Base-by-base conservation (phyloP, 306 rosid genomes). In the Cajanus cajan region DNA sequence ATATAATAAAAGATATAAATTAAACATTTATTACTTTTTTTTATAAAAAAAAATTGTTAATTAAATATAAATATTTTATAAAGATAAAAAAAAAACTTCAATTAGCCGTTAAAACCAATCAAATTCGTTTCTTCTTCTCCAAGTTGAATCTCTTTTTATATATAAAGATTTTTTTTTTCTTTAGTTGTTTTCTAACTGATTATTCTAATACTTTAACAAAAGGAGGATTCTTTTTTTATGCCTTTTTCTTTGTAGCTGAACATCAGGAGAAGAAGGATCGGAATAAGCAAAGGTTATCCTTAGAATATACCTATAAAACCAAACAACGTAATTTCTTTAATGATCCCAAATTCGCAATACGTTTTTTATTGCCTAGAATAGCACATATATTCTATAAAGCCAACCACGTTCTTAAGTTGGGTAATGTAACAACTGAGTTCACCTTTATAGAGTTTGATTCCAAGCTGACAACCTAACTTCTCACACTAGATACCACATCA, bases 241-340 rank as follows among this genome's bases (percentile, higher is more conserved):
- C 40, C 70, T 45, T 70, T 31, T 21, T 14, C 40, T 65, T 66
- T 28, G 25, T 14, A 64, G 9, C 52, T 65, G 51, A 54, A 80
- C 25, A 39, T 19, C 40, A n/a, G 48, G 67, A 52, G 61, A 18
- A 51, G 40, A 64, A 39, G 15, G 39, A 65, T 14, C 8, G 51
- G 61, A 52, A 54, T 40, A 54, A n/a, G 22, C 4, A 8, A 22
- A 77, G 55, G 33, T 19, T 40, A 36, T 79, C 16, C 83, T 61
- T 58, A 19, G 78, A 37, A 76, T 76, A 82, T 69, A 69, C 82
- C 68, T 15, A 68, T 48, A 18, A 34, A 74, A 44, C 47, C 45
- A 22, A 57, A 25, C 22, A 28, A 43, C 14, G 25, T 6, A 22
- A 48, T 58, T 21, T 43, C 54, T 14, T 34, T 70, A n/a, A 34